These are phyloP conservation scores for Porogramme epimiltina DNA, from an alignment of 1,284 basidiomycete genomes.

Conservation along the genomic window DNA sequence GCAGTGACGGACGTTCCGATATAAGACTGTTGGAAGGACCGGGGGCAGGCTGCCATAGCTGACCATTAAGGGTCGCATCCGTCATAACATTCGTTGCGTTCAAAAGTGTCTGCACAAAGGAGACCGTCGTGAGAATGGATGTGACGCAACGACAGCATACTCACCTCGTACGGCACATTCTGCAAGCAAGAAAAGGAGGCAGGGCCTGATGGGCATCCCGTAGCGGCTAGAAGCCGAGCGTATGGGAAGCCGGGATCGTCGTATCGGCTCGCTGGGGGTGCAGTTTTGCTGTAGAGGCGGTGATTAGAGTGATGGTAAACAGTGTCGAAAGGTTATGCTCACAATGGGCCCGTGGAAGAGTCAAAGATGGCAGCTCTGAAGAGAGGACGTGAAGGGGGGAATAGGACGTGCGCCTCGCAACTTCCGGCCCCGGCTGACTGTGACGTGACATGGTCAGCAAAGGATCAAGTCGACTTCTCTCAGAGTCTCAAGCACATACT, in stretches of 20 bases:
- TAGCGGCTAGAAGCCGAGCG: conserved; percentile 44
- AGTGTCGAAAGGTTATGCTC: conserved; percentile 20
- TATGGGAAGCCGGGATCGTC: conserved; percentile 59
- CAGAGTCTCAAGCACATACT: conserved; percentile 30
- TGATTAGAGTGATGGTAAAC: background rate
- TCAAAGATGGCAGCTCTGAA: conserved; percentile 59
- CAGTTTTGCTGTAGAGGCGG: conserved; percentile 46
- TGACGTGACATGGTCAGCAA: background rate
- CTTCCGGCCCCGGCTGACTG: conserved; percentile 63
- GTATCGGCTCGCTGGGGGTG: conserved; percentile 51
- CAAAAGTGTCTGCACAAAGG: conserved; percentile 40
- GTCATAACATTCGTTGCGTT: conserved; percentile 52
- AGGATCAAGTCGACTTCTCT: background rate
- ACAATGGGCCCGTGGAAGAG: conserved; percentile 60
- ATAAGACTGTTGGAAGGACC: conserved; percentile 55
- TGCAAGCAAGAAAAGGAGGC: conserved; percentile 50
- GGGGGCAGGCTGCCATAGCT: conserved; percentile 61
- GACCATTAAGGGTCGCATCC: conserved; percentile 44
- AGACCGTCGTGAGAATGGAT: background rate
- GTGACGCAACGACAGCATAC: no score
- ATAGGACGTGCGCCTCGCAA: conserved; percentile 52
- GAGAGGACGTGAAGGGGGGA: conserved; percentile 38
- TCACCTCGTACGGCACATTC: conserved; percentile 48
- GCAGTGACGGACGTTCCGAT: conserved; percentile 47
- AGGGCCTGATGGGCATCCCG: conserved; percentile 45